Evolutionary conservation across 23 red algal species (phyloP).

Genomic region (Gracilaria caudata): DNA sequence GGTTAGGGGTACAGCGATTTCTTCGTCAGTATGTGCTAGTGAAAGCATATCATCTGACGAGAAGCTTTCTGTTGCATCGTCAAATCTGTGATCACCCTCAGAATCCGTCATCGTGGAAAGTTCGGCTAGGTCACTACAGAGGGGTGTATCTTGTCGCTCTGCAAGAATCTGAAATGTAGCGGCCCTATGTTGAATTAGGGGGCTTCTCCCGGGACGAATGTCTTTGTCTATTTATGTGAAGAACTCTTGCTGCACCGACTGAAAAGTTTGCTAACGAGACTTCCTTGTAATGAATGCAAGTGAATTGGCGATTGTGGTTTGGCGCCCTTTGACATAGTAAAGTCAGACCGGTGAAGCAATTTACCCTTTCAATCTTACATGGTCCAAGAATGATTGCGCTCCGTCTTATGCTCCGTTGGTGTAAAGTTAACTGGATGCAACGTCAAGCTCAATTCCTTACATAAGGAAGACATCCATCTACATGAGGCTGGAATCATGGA

Average conservation of each 20-base stretch:
- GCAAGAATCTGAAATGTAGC: neutral
- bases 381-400: neutral
- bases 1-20: slow-evolving; percentile 42
- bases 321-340: slow-evolving; percentile 2
- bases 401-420: neutral
- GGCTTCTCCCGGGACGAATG: neutral
- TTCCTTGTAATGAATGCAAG: neutral
- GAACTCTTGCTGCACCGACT: neutral
- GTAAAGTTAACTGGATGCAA: neutral
- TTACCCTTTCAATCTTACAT: neutral
- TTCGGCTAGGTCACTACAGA: neutral
- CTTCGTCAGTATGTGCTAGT: slow-evolving; percentile 22
- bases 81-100: slow-evolving; percentile 24
- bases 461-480: neutral
- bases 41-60: slow-evolving; percentile 60
- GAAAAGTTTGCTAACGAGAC: neutral
- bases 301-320: neutral
- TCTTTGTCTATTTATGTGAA: neutral
- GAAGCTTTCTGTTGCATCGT: slow-evolving; percentile 16
- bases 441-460: neutral
- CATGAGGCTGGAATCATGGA: too few relatives aligned
- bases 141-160: neutral
- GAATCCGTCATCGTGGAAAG: slow-evolving; percentile 1
- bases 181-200: neutral
- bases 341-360: neutral